Conservation (phyloP, 2,329 filamentous ascomycete genomes). For the Helminthosporium solani region DNA sequence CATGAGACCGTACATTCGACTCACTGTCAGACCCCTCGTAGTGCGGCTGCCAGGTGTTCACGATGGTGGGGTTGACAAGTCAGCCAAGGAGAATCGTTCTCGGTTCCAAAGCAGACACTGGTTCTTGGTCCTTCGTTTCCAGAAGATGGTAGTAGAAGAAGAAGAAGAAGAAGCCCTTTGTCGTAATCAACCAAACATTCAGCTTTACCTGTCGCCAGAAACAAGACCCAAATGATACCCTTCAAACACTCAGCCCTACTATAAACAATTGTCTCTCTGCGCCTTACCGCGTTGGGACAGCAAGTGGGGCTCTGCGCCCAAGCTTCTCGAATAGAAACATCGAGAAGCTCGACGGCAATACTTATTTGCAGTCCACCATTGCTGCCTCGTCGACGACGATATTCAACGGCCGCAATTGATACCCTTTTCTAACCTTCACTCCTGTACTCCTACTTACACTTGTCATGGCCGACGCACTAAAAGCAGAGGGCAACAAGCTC, state of each 20-base stretch:
- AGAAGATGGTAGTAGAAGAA: too few species aligned
- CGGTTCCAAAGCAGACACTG: too few species aligned
- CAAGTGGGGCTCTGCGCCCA: conserved; percentile 18
- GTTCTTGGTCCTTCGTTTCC: too few species aligned
- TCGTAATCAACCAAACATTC: too few species aligned
- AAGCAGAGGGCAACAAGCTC: conserved; percentile 97
- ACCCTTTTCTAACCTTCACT: neutral
- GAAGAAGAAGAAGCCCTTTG: too few species aligned
- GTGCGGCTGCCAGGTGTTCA: too few species aligned
- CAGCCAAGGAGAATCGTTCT: too few species aligned
- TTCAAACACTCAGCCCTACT: conserved; percentile 28
- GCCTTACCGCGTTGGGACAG: conserved; percentile 12
- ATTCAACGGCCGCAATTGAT: conserved; percentile 2
- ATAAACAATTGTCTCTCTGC: neutral
- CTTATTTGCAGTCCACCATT: conserved; percentile 30
- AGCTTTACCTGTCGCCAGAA: too few species aligned
- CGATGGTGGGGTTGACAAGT: too few species aligned
- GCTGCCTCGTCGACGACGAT: conserved; percentile 16
- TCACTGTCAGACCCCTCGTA: too few species aligned
- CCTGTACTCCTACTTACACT: conserved; percentile 15
- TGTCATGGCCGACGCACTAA: conserved; percentile 75
- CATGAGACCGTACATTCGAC: too few species aligned
- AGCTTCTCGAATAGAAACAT: conserved; percentile 37
- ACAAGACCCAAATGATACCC: too few species aligned
- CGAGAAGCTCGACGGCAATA: conserved; percentile 36